phyloP scores from a whole-genome alignment of 305 asterid genomes.

The Plantago coronopus region DNA sequence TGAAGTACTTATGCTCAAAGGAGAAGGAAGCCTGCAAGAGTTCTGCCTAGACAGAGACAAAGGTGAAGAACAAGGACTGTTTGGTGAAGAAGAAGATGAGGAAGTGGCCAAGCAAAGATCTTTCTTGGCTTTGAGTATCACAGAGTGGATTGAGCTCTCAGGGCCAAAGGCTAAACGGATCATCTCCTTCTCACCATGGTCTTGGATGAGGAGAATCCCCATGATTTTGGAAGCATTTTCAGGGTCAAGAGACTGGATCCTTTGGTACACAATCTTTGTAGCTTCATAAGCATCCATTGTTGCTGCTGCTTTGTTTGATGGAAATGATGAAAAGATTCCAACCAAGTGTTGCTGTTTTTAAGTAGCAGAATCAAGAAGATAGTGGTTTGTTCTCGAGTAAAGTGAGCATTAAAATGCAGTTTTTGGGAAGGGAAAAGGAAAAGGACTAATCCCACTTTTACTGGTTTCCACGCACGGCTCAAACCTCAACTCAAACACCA shows the following conservation, averaged over 20 bases:
- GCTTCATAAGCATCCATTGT: slow-evolving; percentile 79
- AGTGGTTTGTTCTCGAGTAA: slow-evolving; percentile 26
- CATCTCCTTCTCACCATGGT: slow-evolving; percentile 80
- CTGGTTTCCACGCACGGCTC: slow-evolving; percentile 28
- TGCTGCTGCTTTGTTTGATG: neutral
- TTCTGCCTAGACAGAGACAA: slow-evolving; percentile 45
- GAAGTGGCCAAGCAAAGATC: slow-evolving; percentile 42
- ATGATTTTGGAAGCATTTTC: slow-evolving; percentile 68
- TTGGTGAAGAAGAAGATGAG: slow-evolving; percentile 43
- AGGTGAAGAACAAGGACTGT: slow-evolving; percentile 40
- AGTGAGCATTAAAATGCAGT: slow-evolving; percentile 25
- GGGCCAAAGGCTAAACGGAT: slow-evolving; percentile 77
- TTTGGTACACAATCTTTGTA: slow-evolving; percentile 60
- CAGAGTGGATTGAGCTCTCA: slow-evolving; percentile 51
- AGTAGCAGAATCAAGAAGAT: neutral
- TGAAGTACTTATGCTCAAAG: slow-evolving; percentile 40
- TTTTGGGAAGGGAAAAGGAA: slow-evolving; percentile 14
- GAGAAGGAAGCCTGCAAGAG: slow-evolving; percentile 49
- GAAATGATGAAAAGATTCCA: neutral
- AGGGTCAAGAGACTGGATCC: slow-evolving; percentile 63
- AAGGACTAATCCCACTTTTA: neutral
- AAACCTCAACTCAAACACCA: too few species aligned
- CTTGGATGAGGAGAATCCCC: slow-evolving; percentile 70
- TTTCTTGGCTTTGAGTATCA: slow-evolving; percentile 46
- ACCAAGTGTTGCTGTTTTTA: slow-evolving; percentile 29